These are phyloP conservation scores for Aspergillus hortae DNA, from an alignment of 2,329 filamentous ascomycete genomes.

Conservation along the genomic window DNA sequence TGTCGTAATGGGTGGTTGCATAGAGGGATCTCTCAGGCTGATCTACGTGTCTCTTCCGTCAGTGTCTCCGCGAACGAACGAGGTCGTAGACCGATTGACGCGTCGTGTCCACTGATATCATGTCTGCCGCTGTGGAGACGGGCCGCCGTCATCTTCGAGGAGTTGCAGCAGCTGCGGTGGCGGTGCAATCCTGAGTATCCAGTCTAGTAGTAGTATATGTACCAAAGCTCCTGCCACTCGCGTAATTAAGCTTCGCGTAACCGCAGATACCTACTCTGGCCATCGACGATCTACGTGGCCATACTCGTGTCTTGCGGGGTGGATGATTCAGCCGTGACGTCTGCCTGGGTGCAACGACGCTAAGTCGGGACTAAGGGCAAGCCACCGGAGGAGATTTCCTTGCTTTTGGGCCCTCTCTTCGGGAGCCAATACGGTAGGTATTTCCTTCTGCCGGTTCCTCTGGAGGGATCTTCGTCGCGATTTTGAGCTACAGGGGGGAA, in stretches of 20 bases:
- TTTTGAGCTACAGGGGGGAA: neutral
- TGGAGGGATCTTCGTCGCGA: neutral
- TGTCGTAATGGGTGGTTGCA: neutral
- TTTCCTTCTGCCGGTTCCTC: neutral
- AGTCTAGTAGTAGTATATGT: neutral
- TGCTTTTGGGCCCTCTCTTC: no score
- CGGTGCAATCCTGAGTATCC: neutral
- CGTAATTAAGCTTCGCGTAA: neutral
- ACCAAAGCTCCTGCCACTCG: neutral
- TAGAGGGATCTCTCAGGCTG: neutral
- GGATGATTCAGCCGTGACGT: conserved; percentile 1
- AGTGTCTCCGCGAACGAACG: neutral
- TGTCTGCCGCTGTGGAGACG: neutral
- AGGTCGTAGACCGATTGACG: neutral
- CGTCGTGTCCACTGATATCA: neutral
- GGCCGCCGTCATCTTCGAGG: no score
- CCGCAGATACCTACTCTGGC: neutral
- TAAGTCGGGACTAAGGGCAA: neutral
- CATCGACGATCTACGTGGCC: neutral
- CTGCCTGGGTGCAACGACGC: neutral
- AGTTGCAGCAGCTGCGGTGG: neutral
- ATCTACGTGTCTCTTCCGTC: neutral
- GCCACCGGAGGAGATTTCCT: no score
- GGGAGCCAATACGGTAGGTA: no score
- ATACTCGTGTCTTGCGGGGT: neutral